Percentiles rank a stretch among this genome's conserved stretches.
These are phyloP conservation scores for Ammopiptanthus mongolicus DNA, from an alignment of 306 rosid species.

Conservation along the genomic window DNA sequence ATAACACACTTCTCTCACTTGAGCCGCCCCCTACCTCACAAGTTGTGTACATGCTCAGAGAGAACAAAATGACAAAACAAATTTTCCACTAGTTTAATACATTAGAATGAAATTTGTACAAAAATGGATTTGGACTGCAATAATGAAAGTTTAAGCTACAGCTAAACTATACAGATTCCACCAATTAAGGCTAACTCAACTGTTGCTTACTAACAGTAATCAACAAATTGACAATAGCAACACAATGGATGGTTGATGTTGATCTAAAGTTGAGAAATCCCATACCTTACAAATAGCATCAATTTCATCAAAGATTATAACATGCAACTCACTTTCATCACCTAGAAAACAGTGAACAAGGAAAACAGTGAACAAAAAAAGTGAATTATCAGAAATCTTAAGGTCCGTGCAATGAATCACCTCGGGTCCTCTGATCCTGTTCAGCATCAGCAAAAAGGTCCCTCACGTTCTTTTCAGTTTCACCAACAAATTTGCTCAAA, in stretches of 20 bases:
- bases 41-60: neutral
- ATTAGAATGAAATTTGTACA: neutral
- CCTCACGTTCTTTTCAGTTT: conserved; percentile 96
- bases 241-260: neutral
- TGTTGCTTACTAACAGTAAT: neutral
- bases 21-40: too few relatives aligned
- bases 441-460: conserved; percentile 99
- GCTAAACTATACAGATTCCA: neutral
- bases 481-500: conserved; percentile 94
- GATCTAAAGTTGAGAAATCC: conserved; percentile 23
- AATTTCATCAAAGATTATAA: conserved; percentile 94
- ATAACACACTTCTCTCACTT: too few relatives aligned
- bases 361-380: too few relatives aligned
- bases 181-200: conserved; percentile 5
- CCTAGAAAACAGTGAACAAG: conserved; percentile 49
- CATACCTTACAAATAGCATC: conserved; percentile 98
- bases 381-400: conserved; percentile 22
- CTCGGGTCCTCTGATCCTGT: conserved; percentile 78
- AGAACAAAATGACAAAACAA: neutral
- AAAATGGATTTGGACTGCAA: neutral
- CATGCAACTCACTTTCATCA: conserved; percentile 96
- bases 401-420: conserved; percentile 38
- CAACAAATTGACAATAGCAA: conserved; percentile 13
- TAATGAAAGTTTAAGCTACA: neutral
- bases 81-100: neutral